Conservation (phyloP, 164 flowering plant species). For the Sextonia rubra region DNA sequence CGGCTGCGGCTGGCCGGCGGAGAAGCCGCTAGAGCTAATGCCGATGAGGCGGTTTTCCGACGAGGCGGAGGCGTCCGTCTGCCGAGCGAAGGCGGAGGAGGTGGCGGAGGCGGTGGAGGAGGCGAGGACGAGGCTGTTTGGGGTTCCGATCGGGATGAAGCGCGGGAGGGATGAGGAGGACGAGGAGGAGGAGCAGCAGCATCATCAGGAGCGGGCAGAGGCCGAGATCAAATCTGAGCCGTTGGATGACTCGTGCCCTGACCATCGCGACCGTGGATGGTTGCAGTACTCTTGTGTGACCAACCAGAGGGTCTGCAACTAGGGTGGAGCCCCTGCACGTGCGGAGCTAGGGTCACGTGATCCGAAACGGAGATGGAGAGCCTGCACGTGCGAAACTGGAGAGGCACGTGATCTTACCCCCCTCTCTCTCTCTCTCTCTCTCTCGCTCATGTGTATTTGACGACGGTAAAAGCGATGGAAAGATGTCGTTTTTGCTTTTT, state of each 20-base stretch:
- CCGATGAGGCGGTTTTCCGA: constrained; percentile 29
- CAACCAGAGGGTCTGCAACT: constrained; percentile 44
- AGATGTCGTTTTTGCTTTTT: constrained; percentile 1
- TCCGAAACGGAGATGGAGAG: neutral
- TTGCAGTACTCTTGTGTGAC: constrained; percentile 20
- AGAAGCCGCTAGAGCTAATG: constrained; percentile 41
- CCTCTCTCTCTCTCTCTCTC: neutral
- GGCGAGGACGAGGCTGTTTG: constrained; percentile 49
- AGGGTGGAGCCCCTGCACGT: neutral
- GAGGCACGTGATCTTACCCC: neutral
- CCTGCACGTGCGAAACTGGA: neutral
- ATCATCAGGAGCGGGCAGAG: constrained; percentile 7
- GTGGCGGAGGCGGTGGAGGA: constrained; percentile 7
- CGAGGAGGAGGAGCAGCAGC: constrained; percentile 22
- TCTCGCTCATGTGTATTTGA: too few relatives aligned
- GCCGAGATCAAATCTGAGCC: constrained; percentile 48
- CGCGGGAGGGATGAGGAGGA: constrained; percentile 39
- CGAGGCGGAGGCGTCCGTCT: constrained; percentile 8
- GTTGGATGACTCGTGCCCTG: constrained; percentile 38
- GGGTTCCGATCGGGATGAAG: constrained; percentile 54
- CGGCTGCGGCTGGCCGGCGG: constrained; percentile 16
- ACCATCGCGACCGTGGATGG: constrained; percentile 37
- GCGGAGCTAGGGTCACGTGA: neutral
- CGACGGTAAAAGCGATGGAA: neutral
- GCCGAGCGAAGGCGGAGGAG: constrained; percentile 14